These are phyloP conservation scores for Syncephalastrum contaminatum DNA, from an alignment of 371 early-diverging fungal genomes.

Conservation along the genomic window DNA sequence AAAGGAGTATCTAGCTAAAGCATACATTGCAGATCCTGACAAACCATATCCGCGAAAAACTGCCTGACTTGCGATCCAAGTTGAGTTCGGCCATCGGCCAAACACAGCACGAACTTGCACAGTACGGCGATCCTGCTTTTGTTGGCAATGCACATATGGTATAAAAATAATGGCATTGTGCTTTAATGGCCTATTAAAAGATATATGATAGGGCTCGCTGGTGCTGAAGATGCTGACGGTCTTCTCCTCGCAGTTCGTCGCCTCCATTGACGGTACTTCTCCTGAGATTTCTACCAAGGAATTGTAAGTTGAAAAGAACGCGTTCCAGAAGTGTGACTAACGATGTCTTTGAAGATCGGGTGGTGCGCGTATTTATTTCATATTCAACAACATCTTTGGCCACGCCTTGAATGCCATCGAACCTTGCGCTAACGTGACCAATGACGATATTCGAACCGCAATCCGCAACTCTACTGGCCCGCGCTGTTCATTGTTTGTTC, in stretches of 20 bases:
- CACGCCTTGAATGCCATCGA: constrained; percentile 76
- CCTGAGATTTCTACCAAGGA: constrained; percentile 89
- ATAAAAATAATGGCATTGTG: background rate
- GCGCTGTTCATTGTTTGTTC: constrained; percentile 84
- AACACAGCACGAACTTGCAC: constrained; percentile 77
- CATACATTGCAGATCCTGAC: constrained; percentile 58
- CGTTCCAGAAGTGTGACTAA: background rate
- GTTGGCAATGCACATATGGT: constrained; percentile 29
- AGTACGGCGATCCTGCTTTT: constrained; percentile 69
- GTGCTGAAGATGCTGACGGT: constrained; percentile 80
- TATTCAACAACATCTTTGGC: constrained; percentile 87
- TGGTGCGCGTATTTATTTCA: constrained; percentile 90
- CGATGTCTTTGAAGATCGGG: constrained; percentile 51
- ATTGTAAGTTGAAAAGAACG: constrained; percentile 48
- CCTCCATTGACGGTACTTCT: constrained; percentile 81
- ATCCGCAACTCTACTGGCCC: constrained; percentile 92
- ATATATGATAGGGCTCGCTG: constrained; percentile 53
- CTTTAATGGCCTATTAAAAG: background rate
- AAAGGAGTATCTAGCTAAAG: background rate
- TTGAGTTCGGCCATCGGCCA: constrained; percentile 78
- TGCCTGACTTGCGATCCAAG: constrained; percentile 83
- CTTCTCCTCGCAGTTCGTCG: constrained; percentile 78
- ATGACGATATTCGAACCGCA: constrained; percentile 85
- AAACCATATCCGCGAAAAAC: constrained; percentile 79
- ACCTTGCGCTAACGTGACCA: constrained; percentile 75